Evolutionary conservation across 1,284 basidiomycete species (phyloP).

Genomic region (Laetiporus sulphureus): DNA sequence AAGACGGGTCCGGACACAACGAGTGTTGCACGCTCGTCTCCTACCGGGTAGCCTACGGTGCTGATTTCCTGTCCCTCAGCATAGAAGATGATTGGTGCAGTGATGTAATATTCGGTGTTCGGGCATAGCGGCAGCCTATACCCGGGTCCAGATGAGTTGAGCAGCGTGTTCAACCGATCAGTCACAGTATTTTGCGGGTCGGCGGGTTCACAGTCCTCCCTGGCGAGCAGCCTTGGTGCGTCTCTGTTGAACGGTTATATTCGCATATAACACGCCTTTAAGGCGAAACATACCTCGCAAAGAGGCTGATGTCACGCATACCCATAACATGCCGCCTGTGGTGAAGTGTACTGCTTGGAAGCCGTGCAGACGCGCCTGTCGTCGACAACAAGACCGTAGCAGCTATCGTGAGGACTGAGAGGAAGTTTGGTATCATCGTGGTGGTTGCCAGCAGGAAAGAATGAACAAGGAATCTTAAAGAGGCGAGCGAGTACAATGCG

Average conservation of each 20-base stretch:
- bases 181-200: slow-evolving; percentile 61
- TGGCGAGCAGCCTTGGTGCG: slow-evolving; percentile 10
- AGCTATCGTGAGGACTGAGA: slow-evolving; percentile 5
- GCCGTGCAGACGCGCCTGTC: slow-evolving; percentile 2
- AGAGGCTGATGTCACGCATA: slow-evolving; percentile 1
- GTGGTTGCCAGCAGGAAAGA: slow-evolving; percentile 5
- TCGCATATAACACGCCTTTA: background rate
- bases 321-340: slow-evolving; percentile 7
- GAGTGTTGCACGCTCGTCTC: slow-evolving; percentile 43
- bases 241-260: slow-evolving; percentile 8
- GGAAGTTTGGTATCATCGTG: slow-evolving; percentile 2
- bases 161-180: slow-evolving; percentile 57
- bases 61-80: slow-evolving; percentile 71
- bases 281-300: slow-evolving; percentile 3
- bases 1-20: slow-evolving; percentile 49
- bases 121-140: slow-evolving; percentile 65
- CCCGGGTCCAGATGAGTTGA: slow-evolving; percentile 58
- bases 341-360: slow-evolving; percentile 1
- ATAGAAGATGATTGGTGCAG: slow-evolving; percentile 58
- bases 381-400: slow-evolving; percentile 3
- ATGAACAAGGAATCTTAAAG: background rate
- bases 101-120: slow-evolving; percentile 51
- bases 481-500: background rate
- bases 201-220: slow-evolving; percentile 40
- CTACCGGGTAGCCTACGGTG: slow-evolving; percentile 67